Percentiles rank a stretch among this genome's conserved stretches.
These are phyloP conservation scores for Trichopus zeylanicus DNA, from an alignment of 116 monocot genomes.

Conservation along the genomic window DNA sequence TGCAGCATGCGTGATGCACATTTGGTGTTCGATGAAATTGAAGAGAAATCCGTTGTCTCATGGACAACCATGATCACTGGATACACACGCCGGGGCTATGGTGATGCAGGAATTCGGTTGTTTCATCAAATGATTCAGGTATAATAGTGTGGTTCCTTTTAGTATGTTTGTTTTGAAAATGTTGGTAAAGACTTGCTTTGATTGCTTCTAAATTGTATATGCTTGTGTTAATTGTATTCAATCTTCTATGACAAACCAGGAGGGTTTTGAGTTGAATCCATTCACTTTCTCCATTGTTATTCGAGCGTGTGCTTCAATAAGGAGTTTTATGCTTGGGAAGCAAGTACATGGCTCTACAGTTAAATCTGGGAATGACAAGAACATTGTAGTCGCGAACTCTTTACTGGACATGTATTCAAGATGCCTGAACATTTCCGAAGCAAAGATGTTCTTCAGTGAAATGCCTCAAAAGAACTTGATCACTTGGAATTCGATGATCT, in stretches of 20 bases:
- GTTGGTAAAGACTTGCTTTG: too few species aligned
- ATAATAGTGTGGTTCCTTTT: not conserved
- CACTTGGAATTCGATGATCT: constrained; percentile 76
- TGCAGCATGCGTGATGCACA: constrained; percentile 19
- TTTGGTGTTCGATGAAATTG: constrained; percentile 37
- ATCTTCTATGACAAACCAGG: constrained; percentile 16
- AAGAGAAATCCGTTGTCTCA: constrained; percentile 21
- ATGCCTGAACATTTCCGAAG: constrained; percentile 35
- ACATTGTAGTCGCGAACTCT: constrained; percentile 44
- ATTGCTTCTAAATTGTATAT: too few species aligned
- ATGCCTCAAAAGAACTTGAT: constrained; percentile 48
- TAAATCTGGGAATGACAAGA: constrained; percentile 22
- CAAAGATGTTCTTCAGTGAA: constrained; percentile 33
- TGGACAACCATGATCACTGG: constrained; percentile 70
- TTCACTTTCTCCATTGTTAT: constrained; percentile 52
- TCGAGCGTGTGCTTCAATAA: constrained; percentile 36
- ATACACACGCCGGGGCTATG: constrained; percentile 29
- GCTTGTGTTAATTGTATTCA: not conserved
- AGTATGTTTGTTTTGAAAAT: not conserved
- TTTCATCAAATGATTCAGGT: constrained; percentile 47
- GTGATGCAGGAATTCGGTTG: constrained; percentile 14
- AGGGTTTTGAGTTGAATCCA: constrained; percentile 29
- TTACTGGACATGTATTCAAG: constrained; percentile 59
- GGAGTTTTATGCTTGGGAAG: constrained; percentile 22
- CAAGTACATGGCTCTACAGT: constrained; percentile 43